A percentile compares a stretch with the other conserved stretches of the same genome.
Evolutionary conservation across 495 filamentous ascomycete species (phyloP).

Genomic region (Aspergillus incahuasiensis): DNA sequence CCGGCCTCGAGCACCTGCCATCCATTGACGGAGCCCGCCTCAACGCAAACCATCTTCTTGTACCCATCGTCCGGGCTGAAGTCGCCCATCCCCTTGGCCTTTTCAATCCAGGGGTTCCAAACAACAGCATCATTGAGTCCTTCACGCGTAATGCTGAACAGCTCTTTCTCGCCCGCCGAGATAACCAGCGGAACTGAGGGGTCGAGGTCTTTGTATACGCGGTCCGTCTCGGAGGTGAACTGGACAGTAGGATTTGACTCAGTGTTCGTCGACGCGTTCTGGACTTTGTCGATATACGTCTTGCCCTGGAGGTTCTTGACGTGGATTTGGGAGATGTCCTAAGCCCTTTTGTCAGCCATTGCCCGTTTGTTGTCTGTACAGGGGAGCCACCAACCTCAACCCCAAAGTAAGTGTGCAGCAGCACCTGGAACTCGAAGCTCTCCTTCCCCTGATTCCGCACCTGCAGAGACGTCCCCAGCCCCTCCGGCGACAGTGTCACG

Average conservation of each 20-base stretch:
- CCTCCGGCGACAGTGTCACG: slow-evolving; percentile 71
- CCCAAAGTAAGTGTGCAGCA: slow-evolving; percentile 86
- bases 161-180: slow-evolving; percentile 56
- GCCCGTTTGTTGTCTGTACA: background rate
- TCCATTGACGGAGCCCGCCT: slow-evolving; percentile 74
- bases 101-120: slow-evolving; percentile 95
- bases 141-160: slow-evolving; percentile 71
- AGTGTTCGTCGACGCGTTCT: slow-evolving; percentile 51
- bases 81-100: slow-evolving; percentile 75
- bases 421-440: slow-evolving; percentile 83
- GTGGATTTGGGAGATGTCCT: slow-evolving; percentile 70
- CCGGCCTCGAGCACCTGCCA: slow-evolving; percentile 83
- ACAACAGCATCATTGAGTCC: slow-evolving; percentile 83
- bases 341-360: background rate
- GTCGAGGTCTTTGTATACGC: slow-evolving; percentile 69
- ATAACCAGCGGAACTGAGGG: slow-evolving; percentile 43
- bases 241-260: slow-evolving; percentile 49
- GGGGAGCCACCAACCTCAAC: slow-evolving; percentile 56
- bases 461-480: slow-evolving; percentile 75
- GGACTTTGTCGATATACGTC: slow-evolving; percentile 78
- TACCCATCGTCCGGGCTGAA: slow-evolving; percentile 87
- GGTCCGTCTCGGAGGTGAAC: slow-evolving; percentile 75
- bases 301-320: slow-evolving; percentile 69
- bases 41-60: slow-evolving; percentile 89
- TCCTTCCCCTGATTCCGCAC: slow-evolving; percentile 74